These are phyloP conservation scores for Rhynchosporium agropyri DNA, from an alignment of 2,329 filamentous ascomycete species.

Conservation along the genomic window DNA sequence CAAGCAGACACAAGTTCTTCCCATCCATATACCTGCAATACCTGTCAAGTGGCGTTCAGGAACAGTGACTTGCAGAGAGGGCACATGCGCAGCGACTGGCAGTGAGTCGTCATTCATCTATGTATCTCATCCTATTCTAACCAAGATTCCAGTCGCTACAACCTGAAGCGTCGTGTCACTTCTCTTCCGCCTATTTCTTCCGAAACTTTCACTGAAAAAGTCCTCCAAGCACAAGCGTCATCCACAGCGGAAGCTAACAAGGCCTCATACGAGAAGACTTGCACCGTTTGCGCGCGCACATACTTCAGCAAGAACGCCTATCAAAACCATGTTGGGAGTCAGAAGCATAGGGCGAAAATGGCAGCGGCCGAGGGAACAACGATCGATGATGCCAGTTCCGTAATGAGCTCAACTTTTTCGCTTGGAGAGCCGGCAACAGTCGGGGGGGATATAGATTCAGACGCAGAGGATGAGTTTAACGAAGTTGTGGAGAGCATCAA, in stretches of 20 bases:
- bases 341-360: conserved; percentile 80
- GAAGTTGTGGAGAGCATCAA: conserved; percentile 78
- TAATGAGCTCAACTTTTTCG: conserved; percentile 90
- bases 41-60: conserved; percentile 94
- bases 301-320: conserved; percentile 98
- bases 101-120: conserved; percentile 62
- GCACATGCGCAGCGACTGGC: conserved; percentile 99
- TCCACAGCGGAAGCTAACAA: conserved; percentile 84
- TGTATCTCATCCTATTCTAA: conserved; percentile 29
- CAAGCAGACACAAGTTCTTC: conserved; percentile 49
- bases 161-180: conserved; percentile 91
- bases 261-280: conserved; percentile 84
- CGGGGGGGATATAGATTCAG: conserved; percentile 59
- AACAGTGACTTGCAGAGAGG: conserved; percentile 89
- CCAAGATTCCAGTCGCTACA: conserved; percentile 72
- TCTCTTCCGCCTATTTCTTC: conserved; percentile 88
- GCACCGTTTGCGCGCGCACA: conserved; percentile 81
- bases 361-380: conserved; percentile 48
- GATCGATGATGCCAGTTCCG: conserved; percentile 73
- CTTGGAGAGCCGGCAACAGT: conserved; percentile 70
- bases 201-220: conserved; percentile 93
- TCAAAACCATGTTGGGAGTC: conserved; percentile 86
- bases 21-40: conserved; percentile 97
- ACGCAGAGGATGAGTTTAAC: conserved; percentile 74
- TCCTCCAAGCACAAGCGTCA: conserved; percentile 84